phyloP scores from a whole-genome alignment of 305 asterid genomes.

The Withania somnifera region DNA sequence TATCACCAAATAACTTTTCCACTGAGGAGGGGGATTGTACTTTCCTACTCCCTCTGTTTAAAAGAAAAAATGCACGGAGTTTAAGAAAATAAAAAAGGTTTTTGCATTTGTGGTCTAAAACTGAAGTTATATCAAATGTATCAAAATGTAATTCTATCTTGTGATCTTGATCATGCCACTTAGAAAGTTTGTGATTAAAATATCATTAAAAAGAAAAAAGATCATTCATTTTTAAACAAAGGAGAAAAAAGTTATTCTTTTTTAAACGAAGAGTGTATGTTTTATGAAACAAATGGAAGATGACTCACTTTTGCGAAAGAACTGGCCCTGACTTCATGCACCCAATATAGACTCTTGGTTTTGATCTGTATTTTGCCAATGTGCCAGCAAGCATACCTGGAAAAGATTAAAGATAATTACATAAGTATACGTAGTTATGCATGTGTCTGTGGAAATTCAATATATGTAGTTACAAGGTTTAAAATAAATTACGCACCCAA shows the following conservation, averaged over 20 bases:
- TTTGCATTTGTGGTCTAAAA: too few species aligned
- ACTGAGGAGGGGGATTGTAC: not conserved
- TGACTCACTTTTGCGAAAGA: slow-evolving; percentile 42
- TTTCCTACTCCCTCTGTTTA: too few species aligned
- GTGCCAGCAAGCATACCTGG: slow-evolving; percentile 36
- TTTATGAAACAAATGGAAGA: not conserved
- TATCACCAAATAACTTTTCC: not conserved
- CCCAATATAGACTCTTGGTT: slow-evolving; percentile 53
- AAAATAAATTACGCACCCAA: slow-evolving; percentile 17
- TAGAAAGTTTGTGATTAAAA: too few species aligned
- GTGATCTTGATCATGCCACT: too few species aligned
- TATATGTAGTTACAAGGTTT: not conserved
- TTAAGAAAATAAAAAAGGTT: too few species aligned
- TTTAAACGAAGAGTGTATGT: too few species aligned
- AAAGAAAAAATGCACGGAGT: too few species aligned
- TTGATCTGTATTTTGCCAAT: slow-evolving; percentile 40
- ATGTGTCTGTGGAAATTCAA: not conserved
- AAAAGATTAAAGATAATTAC: not conserved
- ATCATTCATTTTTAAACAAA: too few species aligned
- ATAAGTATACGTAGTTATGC: not conserved
- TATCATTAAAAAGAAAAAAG: too few species aligned
- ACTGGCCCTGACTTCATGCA: slow-evolving; percentile 86
- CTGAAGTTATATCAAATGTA: too few species aligned
- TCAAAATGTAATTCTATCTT: too few species aligned
- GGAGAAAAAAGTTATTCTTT: too few species aligned